Conservation (phyloP, 163 green algal species). For the Trebouxiophyceae sp. region DNA sequence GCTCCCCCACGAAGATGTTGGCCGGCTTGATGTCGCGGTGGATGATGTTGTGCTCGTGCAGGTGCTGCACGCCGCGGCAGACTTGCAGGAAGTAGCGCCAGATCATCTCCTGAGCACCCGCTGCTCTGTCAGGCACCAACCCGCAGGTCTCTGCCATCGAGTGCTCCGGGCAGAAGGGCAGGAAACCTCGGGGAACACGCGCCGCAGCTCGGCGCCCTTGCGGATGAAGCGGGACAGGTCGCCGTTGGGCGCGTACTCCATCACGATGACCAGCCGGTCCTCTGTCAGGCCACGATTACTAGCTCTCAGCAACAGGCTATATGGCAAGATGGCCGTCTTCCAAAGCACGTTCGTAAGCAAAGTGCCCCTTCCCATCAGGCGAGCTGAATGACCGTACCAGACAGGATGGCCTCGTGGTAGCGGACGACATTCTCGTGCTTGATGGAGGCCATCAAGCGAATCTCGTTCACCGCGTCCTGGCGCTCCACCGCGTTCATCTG, state of each 20-base stretch:
- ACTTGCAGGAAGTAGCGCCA: conserved; percentile 59
- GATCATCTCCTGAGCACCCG: conserved; percentile 12
- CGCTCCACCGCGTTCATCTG: conserved; percentile 54
- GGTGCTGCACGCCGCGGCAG: conserved; percentile 40
- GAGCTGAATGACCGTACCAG: conserved; percentile 34
- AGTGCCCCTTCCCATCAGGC: too few relatives aligned
- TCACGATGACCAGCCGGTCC: conserved; percentile 79
- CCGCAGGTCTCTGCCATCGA: too few relatives aligned
- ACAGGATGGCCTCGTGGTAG: conserved; percentile 80
- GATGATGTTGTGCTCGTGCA: conserved; percentile 65
- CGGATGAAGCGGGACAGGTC: conserved; percentile 63
- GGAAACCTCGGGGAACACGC: conserved; percentile 45
- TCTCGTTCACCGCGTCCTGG: conserved; percentile 61
- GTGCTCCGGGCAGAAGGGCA: conserved; percentile 39
- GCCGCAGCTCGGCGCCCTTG: conserved; percentile 35
- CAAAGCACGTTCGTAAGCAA: too few relatives aligned
- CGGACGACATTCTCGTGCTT: conserved; percentile 61
- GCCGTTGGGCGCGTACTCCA: conserved; percentile 66
- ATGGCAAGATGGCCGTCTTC: too few relatives aligned
- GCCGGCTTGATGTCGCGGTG: conserved; percentile 32
- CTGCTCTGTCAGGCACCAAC: neutral
- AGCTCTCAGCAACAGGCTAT: too few relatives aligned
- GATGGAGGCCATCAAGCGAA: conserved; percentile 71
- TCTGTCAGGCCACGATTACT: too few relatives aligned
- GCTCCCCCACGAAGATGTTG: conserved; percentile 64